Conservation (phyloP, 495 filamentous ascomycete genomes). For the Bombardia bombarda region DNA sequence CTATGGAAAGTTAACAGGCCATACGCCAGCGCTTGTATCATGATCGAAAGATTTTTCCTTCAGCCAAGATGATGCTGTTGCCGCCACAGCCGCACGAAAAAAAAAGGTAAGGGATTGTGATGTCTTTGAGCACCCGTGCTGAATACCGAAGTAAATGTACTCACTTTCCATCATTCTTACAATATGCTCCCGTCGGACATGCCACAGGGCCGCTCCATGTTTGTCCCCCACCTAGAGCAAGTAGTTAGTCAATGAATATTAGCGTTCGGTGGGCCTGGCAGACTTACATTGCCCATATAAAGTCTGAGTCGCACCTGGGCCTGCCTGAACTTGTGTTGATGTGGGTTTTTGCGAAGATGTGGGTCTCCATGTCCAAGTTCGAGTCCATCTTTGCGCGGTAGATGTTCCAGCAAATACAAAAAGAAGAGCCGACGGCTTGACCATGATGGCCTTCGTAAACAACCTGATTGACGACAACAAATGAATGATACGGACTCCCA, state of each 20-base stretch:
- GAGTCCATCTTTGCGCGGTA: slow-evolving; percentile 4
- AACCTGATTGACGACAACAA: neutral
- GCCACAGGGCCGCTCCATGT: slow-evolving; percentile 7
- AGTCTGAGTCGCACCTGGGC: slow-evolving; percentile 5
- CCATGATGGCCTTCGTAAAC: neutral
- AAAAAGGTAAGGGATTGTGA: neutral
- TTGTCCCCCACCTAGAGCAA: slow-evolving; percentile 13
- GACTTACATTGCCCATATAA: slow-evolving; percentile 17
- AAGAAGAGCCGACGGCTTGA: slow-evolving; percentile 4
- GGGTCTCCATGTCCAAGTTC: neutral
- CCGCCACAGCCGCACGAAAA: neutral
- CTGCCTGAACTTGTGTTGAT: neutral
- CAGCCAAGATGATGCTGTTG: no score
- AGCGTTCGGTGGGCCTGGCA: neutral
- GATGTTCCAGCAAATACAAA: slow-evolving; percentile 6
- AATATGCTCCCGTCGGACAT: slow-evolving; percentile 15
- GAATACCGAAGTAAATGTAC: neutral
- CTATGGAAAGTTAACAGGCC: no score
- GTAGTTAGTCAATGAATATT: neutral
- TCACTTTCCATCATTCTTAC: slow-evolving; percentile 15
- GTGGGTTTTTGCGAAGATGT: neutral
- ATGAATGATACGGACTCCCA: neutral
- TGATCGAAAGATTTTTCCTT: no score
- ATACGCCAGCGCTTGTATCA: no score
- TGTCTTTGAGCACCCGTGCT: neutral